Evolutionary conservation across 1,139 yeast genomes (phyloP).

Genomic region (Diutina pseudorugosa): DNA sequence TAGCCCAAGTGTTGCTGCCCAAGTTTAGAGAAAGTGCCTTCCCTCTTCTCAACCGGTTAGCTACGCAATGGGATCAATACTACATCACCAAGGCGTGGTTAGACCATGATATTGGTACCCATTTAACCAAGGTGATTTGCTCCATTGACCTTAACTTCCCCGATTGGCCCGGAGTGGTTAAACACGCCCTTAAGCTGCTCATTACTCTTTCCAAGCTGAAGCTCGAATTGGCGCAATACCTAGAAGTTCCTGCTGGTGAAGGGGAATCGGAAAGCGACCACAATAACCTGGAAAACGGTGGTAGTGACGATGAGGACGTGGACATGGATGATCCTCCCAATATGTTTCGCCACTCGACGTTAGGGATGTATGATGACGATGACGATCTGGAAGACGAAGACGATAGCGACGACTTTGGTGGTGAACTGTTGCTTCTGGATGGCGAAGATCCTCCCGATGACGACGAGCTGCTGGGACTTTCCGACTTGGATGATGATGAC

Average conservation of each 20-base stretch:
- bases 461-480: not conserved
- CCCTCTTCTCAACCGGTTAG: constrained; percentile 32
- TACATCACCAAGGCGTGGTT: constrained; percentile 50
- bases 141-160: constrained; percentile 66
- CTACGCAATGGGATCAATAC: constrained; percentile 44
- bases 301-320: constrained; percentile 38
- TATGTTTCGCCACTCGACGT: constrained; percentile 72
- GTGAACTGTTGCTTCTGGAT: constrained; percentile 20
- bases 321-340: constrained; percentile 56
- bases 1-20: constrained; percentile 27
- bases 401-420: constrained; percentile 18
- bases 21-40: constrained; percentile 33
- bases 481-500: constrained; percentile 14
- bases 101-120: constrained; percentile 52
- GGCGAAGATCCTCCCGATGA: constrained; percentile 16
- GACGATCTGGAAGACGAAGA: constrained; percentile 50
- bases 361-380: constrained; percentile 90
- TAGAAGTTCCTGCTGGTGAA: constrained; percentile 33
- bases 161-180: constrained; percentile 43
- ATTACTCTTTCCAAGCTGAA: constrained; percentile 52
- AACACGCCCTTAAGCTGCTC: constrained; percentile 47
- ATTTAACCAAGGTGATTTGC: constrained; percentile 46
- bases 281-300: constrained; percentile 12
- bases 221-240: constrained; percentile 42
- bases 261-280: constrained; percentile 15